Percentiles rank a stretch among this genome's conserved stretches.
These are phyloP conservation scores for Skeletonema marinoi DNA, from an alignment of 108 stramenopile genomes.

Conservation along the genomic window DNA sequence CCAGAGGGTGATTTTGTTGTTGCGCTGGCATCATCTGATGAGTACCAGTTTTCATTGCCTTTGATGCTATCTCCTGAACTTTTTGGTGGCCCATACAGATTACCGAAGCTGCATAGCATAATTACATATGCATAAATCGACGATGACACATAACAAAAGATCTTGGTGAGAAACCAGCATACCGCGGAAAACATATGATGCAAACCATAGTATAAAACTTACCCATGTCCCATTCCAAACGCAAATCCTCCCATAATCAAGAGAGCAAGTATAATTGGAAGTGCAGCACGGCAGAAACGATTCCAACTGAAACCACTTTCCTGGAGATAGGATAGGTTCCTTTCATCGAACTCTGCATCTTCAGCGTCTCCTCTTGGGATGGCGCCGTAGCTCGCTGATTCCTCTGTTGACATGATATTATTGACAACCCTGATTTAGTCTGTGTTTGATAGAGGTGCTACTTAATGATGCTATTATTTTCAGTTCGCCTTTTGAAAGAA, in stretches of 20 bases:
- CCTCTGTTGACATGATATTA: not conserved
- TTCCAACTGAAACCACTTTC: constrained; percentile 61
- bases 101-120: constrained; percentile 18
- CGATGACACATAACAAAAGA: not conserved
- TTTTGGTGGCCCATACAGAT: constrained; percentile 36
- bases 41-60: constrained; percentile 8
- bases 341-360: constrained; percentile 36
- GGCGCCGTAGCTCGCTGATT: constrained; percentile 28
- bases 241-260: constrained; percentile 44
- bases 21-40: not conserved
- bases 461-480: no score
- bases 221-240: constrained; percentile 52
- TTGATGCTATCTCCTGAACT: constrained; percentile 19
- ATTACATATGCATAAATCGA: not conserved
- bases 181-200: not conserved
- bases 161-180: not conserved
- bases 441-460: no score
- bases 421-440: not conserved
- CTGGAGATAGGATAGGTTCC: constrained; percentile 53
- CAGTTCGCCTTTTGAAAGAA: no score
- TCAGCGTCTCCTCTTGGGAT: constrained; percentile 16
- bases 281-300: constrained; percentile 32
- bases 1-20: not conserved
- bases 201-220: constrained; percentile 8
- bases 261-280: constrained; percentile 41